phyloP scores from a whole-genome alignment of 352 stramenopile genomes.

The Blastocystis hominis region DNA sequence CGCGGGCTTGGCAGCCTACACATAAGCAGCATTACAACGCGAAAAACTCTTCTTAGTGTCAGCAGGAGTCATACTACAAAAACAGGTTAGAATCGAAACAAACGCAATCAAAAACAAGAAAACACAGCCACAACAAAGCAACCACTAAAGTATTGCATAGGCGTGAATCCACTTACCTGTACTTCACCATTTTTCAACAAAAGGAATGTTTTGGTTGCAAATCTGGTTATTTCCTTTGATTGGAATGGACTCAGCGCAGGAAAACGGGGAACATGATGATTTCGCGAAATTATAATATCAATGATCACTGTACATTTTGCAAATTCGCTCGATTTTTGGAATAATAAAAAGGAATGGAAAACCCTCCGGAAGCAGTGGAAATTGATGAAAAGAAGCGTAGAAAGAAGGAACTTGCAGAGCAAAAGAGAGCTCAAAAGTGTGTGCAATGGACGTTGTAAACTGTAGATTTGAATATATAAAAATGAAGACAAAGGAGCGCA shows the following conservation, averaged over 20 bases:
- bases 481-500: neutral
- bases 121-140: no score
- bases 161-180: no score
- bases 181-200: neutral
- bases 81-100: no score
- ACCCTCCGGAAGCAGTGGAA: neutral
- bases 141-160: no score
- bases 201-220: neutral
- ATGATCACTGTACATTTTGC: neutral
- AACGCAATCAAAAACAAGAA: no score
- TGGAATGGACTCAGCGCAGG: neutral
- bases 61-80: no score
- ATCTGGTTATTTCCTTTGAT: neutral
- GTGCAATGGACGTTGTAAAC: neutral
- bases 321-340: neutral
- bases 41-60: no score
- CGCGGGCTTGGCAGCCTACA: neutral
- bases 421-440: neutral
- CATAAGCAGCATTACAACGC: neutral
- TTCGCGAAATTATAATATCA: neutral
- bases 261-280: neutral
- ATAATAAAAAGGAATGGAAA: neutral
- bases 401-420: constrained; percentile 3
- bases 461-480: neutral
- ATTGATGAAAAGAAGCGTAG: neutral